Conservation (phyloP, 2,329 filamentous ascomycete species). For the Aspergillus sp. region DNA sequence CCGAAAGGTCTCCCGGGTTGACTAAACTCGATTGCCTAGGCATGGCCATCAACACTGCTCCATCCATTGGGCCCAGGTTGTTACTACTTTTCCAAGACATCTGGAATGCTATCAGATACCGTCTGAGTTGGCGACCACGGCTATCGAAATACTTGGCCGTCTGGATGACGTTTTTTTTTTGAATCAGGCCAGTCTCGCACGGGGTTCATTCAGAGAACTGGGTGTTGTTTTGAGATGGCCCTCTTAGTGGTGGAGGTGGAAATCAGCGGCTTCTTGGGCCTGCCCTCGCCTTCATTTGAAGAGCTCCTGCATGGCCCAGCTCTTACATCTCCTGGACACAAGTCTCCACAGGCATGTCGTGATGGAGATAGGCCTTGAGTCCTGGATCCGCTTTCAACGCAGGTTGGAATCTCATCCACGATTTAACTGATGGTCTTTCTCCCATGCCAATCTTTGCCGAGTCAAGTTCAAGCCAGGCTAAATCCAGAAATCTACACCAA, state of each 20-base stretch:
- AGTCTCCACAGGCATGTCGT: neutral
- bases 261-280: neutral
- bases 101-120: neutral
- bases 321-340: neutral
- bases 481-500: conserved; percentile 32
- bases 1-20: neutral
- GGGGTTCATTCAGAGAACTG: no score
- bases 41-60: neutral
- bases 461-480: conserved; percentile 5
- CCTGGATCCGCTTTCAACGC: neutral
- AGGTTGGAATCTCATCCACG: neutral
- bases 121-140: neutral
- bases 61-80: neutral
- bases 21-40: neutral
- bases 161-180: neutral
- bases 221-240: neutral
- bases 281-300: neutral
- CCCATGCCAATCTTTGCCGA: conserved; percentile 9
- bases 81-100: neutral
- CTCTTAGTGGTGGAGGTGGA: conserved; percentile 2
- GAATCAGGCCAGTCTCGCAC: neutral
- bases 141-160: neutral
- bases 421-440: conserved; percentile 1
- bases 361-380: neutral
- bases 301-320: neutral